Evolutionary conservation across 345 rosid genomes (phyloP).

Genomic region (Conringia planisiliqua): DNA sequence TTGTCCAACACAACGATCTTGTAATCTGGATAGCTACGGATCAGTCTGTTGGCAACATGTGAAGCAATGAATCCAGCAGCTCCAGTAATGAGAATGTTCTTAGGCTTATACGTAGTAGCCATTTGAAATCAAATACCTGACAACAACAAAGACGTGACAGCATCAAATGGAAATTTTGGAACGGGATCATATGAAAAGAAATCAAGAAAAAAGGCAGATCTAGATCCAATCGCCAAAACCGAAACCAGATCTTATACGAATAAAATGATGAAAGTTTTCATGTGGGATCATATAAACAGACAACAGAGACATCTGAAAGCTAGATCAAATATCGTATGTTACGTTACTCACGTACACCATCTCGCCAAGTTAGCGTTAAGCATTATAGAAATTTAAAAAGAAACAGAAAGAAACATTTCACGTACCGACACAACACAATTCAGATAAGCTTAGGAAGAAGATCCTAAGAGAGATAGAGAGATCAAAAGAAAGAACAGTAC

Average conservation of each 20-base stretch:
- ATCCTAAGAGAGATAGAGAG: conserved; percentile 6
- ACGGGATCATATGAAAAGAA: not conserved
- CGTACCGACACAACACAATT: conserved; percentile 33
- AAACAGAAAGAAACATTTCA: conserved; percentile 9
- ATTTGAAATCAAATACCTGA: conserved; percentile 14
- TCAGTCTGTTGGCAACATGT: conserved; percentile 47
- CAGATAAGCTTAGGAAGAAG: not conserved
- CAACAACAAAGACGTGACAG: not conserved
- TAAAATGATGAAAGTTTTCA: not conserved
- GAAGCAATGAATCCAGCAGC: conserved; percentile 72
- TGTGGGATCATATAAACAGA: conserved; percentile 13
- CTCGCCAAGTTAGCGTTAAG: not conserved
- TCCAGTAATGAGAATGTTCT: conserved; percentile 59
- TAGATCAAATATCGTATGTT: not conserved
- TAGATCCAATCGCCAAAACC: conserved; percentile 21
- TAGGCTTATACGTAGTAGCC: conserved; percentile 44
- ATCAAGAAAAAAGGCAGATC: not conserved
- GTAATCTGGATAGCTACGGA: conserved; percentile 52
- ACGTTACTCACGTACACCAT: not conserved
- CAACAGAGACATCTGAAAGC: not conserved
- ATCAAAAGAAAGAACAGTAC: not conserved
- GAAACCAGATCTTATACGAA: conserved; percentile 4
- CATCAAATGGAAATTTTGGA: not conserved
- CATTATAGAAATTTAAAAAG: not conserved
- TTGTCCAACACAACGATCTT: conserved; percentile 59